Evolutionary conservation across 1,284 basidiomycete species (phyloP).

Genomic region (Leccinum pachyderme): DNA sequence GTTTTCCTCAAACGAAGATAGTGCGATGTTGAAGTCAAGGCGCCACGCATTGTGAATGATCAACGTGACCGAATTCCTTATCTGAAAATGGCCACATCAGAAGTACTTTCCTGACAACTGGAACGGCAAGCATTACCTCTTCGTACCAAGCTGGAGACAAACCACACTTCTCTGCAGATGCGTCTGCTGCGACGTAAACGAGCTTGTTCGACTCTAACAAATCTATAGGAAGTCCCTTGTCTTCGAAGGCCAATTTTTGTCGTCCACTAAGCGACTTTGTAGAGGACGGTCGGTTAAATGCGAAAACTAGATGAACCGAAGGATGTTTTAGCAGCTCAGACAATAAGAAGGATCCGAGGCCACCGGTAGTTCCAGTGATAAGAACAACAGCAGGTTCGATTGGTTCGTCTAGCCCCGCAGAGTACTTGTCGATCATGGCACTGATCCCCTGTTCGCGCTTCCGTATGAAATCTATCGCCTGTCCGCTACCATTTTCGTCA

Average conservation of each 20-base stretch:
- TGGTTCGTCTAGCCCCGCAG: neutral
- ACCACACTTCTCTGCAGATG: conserved; percentile 12
- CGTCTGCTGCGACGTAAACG: conserved; percentile 14
- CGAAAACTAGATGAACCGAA: conserved; percentile 22
- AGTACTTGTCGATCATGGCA: conserved; percentile 17
- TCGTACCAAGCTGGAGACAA: conserved; percentile 6
- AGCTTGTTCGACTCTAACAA: conserved; percentile 12
- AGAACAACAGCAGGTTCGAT: conserved; percentile 16
- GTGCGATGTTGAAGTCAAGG: conserved; percentile 42
- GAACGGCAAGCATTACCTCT: conserved; percentile 1
- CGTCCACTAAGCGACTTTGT: conserved; percentile 2
- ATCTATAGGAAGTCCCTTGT: conserved; percentile 6
- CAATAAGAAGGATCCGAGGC: conserved; percentile 29
- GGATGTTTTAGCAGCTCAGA: conserved; percentile 16
- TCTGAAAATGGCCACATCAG: neutral
- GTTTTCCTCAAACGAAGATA: conserved; percentile 27
- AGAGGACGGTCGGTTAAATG: conserved; percentile 21
- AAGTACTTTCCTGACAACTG: too few species aligned
- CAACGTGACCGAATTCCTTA: neutral
- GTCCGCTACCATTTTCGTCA: neutral
- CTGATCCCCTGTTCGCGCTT: conserved; percentile 6
- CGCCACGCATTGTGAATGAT: conserved; percentile 36
- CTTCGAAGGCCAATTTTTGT: conserved; percentile 10
- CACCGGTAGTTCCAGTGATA: conserved; percentile 34
- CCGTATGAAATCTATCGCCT: neutral